Evolutionary conservation across 179 eudicot species (phyloP).

Genomic region (Drosera spatulata): DNA sequence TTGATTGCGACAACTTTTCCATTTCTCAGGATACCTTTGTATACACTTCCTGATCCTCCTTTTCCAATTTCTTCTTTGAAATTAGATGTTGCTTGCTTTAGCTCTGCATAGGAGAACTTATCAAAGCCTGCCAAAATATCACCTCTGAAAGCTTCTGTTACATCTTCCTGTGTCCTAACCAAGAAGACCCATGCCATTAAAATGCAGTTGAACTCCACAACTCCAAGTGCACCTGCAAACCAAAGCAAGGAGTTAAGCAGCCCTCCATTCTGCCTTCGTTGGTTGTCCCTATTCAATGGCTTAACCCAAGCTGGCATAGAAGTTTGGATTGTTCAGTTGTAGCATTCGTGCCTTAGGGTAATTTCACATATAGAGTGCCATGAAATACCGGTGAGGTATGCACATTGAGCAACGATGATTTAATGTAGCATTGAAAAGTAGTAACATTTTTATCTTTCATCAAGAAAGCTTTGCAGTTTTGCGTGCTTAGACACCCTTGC

Average conservation of each 20-base stretch:
- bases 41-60: conserved; percentile 13
- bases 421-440: conserved; percentile 7
- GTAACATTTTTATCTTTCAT: not conserved
- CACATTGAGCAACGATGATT: conserved; percentile 7
- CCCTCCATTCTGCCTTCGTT: not conserved
- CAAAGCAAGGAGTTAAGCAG: conserved; percentile 6
- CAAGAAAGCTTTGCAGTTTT: conserved; percentile 10
- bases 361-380: conserved; percentile 9
- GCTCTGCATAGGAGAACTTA: conserved; percentile 8
- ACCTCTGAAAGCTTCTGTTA: not conserved
- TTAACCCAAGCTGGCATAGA: not conserved
- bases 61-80: conserved; percentile 14
- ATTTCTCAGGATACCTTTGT: conserved; percentile 10
- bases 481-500: not conserved
- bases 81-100: conserved; percentile 8
- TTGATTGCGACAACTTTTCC: conserved; percentile 15
- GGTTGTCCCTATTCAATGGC: not conserved
- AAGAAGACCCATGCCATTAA: conserved; percentile 3
- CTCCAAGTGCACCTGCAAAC: conserved; percentile 8
- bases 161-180: not conserved
- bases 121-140: conserved; percentile 7
- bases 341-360: conserved; percentile 1
- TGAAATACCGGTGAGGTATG: not conserved
- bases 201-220: conserved; percentile 1
- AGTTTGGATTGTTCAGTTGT: conserved; percentile 2